These are phyloP conservation scores for Aspergillus melleus DNA, from an alignment of 2,329 filamentous ascomycete genomes.

Conservation along the genomic window DNA sequence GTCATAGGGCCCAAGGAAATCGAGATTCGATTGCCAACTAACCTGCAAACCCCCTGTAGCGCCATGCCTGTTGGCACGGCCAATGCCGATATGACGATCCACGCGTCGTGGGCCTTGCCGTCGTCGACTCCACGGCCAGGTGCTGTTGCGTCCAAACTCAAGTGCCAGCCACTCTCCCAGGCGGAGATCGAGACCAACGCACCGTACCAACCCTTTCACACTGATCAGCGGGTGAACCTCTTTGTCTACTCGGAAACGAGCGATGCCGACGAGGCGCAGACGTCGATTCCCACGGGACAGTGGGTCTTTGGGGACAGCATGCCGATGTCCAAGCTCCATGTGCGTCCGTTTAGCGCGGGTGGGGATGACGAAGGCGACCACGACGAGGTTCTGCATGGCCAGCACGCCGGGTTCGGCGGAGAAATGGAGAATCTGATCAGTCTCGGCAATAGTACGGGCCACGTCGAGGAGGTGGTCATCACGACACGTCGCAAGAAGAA, in stretches of 20 bases:
- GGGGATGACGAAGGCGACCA: slow-evolving; percentile 35
- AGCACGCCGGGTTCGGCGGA: slow-evolving; percentile 32
- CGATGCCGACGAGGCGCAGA: slow-evolving; percentile 45
- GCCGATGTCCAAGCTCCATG: slow-evolving; percentile 48
- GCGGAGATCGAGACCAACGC: slow-evolving; percentile 95
- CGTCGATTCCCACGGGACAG: slow-evolving; percentile 29
- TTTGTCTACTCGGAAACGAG: slow-evolving; percentile 58
- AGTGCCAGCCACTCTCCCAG: slow-evolving; percentile 63
- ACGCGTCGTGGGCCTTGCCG: slow-evolving; percentile 45
- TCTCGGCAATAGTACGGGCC: slow-evolving; percentile 53
- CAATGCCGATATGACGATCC: slow-evolving; percentile 43
- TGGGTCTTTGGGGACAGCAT: slow-evolving; percentile 59
- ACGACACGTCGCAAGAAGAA: slow-evolving; percentile 73
- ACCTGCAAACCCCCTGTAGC: slow-evolving; percentile 61
- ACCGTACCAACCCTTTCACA: slow-evolving; percentile 94
- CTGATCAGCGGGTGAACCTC: slow-evolving; percentile 79
- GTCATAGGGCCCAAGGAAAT: slow-evolving; percentile 59
- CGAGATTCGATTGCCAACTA: slow-evolving; percentile 66
- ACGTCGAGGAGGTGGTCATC: slow-evolving; percentile 76
- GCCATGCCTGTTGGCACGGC: slow-evolving; percentile 58
- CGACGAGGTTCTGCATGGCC: slow-evolving; percentile 34
- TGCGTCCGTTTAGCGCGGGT: slow-evolving; percentile 45
- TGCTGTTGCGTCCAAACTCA: slow-evolving; percentile 36
- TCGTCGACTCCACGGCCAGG: slow-evolving; percentile 41
- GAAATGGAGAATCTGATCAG: slow-evolving; percentile 53